These are phyloP conservation scores for Metarhizium brunneum DNA, from an alignment of 2,329 filamentous ascomycete species.

Conservation along the genomic window DNA sequence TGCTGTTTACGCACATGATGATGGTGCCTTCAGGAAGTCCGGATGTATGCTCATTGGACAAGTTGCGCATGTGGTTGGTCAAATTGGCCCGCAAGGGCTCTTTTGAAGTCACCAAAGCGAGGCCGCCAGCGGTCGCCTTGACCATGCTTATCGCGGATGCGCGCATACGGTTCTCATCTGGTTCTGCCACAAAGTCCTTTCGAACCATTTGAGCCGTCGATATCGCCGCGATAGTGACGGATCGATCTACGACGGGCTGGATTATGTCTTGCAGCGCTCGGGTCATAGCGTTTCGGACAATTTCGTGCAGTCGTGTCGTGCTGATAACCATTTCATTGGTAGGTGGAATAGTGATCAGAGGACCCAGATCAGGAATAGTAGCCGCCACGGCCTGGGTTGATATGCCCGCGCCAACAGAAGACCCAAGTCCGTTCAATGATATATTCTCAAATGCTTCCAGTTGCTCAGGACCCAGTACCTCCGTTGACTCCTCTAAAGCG, in stretches of 20 bases:
- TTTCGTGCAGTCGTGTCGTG: conserved; percentile 57
- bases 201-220: conserved; percentile 91
- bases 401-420: conserved; percentile 61
- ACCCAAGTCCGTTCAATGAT: conserved; percentile 63
- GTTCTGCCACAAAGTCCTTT: conserved; percentile 93
- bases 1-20: conserved; percentile 97
- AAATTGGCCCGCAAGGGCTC: conserved; percentile 94
- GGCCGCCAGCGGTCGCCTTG: conserved; percentile 83
- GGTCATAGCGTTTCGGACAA: conserved; percentile 78
- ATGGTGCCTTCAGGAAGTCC: conserved; percentile 90
- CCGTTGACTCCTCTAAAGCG: conserved; percentile 51
- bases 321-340: conserved; percentile 72
- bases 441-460: conserved; percentile 78
- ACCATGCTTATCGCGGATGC: conserved; percentile 89
- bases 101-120: conserved; percentile 96
- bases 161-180: conserved; percentile 78
- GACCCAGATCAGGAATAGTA: conserved; percentile 74
- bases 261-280: conserved; percentile 94
- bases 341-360: conserved; percentile 71
- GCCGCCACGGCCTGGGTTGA: conserved; percentile 70
- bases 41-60: conserved; percentile 61
- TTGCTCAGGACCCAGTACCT: conserved; percentile 54
- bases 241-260: conserved; percentile 91
- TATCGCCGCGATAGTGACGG: conserved; percentile 95
- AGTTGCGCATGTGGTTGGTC: conserved; percentile 81